These are phyloP conservation scores for Pouteria campechiana DNA, from an alignment of 179 eudicot genomes.

Conservation along the genomic window DNA sequence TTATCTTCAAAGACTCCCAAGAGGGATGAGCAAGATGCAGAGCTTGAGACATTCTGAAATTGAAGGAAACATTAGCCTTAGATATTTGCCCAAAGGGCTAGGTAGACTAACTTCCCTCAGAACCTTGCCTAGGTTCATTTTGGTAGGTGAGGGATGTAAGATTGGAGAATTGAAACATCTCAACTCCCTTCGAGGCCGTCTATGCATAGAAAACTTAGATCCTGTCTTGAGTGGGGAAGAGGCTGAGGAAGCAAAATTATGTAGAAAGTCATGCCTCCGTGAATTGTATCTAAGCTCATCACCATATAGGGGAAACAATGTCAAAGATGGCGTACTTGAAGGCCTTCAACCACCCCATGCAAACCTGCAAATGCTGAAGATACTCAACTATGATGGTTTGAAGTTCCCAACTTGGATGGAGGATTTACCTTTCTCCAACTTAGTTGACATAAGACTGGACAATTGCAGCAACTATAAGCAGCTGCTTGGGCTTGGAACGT, in stretches of 20 bases:
- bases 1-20: slow-evolving; percentile 13
- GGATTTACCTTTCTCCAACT: slow-evolving; percentile 2
- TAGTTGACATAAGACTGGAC: slow-evolving; percentile 5
- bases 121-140: slow-evolving; percentile 13
- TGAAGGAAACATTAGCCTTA: slow-evolving; percentile 1
- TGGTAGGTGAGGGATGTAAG: slow-evolving; percentile 2
- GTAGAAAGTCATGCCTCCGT: slow-evolving; percentile 6
- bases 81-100: slow-evolving; percentile 17
- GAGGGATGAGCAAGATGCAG: slow-evolving; percentile 11
- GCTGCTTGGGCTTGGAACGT: slow-evolving; percentile 17
- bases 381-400: slow-evolving; percentile 7
- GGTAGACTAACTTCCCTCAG: slow-evolving; percentile 7
- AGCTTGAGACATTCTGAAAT: slow-evolving; percentile 20
- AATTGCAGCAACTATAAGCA: slow-evolving; percentile 2
- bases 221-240: slow-evolving; percentile 5
- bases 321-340: slow-evolving; percentile 8
- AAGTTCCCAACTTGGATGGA: slow-evolving; percentile 14
- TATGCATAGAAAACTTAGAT: slow-evolving; percentile 11
- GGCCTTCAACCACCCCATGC: slow-evolving; percentile 7
- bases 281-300: slow-evolving; percentile 7
- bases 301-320: neutral
- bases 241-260: slow-evolving; percentile 11
- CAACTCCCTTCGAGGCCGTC: slow-evolving; percentile 11
- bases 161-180: slow-evolving; percentile 9
- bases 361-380: slow-evolving; percentile 8